These are phyloP conservation scores for Eruca vesicaria DNA, from an alignment of 441 rosid genomes.

Conservation along the genomic window DNA sequence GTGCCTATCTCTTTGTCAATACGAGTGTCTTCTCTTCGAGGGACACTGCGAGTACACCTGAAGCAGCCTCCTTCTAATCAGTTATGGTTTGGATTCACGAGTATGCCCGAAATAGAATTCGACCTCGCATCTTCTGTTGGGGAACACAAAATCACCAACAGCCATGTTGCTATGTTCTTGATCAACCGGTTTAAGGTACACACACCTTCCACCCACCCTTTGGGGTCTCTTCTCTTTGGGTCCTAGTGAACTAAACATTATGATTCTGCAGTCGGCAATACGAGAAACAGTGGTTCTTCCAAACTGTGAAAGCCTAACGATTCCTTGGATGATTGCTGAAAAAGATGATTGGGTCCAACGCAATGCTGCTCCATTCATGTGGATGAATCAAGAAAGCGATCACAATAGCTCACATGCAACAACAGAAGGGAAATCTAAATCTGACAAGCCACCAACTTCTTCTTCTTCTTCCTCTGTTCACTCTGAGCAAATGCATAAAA, in stretches of 20 bases:
- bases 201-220: neutral
- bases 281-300: conserved; percentile 87
- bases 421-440: conserved; percentile 43
- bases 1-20: conserved; percentile 86
- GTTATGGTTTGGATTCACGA: conserved; percentile 86
- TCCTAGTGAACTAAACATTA: conserved; percentile 10
- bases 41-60: conserved; percentile 71
- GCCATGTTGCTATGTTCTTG: conserved; percentile 69
- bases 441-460: conserved; percentile 35
- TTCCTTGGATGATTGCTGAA: conserved; percentile 95
- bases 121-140: conserved; percentile 80
- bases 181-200: conserved; percentile 83
- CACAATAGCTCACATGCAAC: conserved; percentile 38
- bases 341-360: conserved; percentile 89
- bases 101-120: conserved; percentile 86
- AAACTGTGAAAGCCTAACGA: conserved; percentile 68
- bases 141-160: conserved; percentile 77
- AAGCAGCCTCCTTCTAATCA: conserved; percentile 98
- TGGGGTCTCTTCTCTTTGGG: conserved; percentile 10
- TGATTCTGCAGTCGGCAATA: conserved; percentile 57
- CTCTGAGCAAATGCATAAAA: conserved; percentile 39
- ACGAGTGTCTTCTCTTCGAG: conserved; percentile 77
- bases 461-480: conserved; percentile 27
- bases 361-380: conserved; percentile 76
- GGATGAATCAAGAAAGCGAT: conserved; percentile 74